Evolutionary conservation across 129 eudicot species (phyloP).

Genomic region (Silybum marianum): DNA sequence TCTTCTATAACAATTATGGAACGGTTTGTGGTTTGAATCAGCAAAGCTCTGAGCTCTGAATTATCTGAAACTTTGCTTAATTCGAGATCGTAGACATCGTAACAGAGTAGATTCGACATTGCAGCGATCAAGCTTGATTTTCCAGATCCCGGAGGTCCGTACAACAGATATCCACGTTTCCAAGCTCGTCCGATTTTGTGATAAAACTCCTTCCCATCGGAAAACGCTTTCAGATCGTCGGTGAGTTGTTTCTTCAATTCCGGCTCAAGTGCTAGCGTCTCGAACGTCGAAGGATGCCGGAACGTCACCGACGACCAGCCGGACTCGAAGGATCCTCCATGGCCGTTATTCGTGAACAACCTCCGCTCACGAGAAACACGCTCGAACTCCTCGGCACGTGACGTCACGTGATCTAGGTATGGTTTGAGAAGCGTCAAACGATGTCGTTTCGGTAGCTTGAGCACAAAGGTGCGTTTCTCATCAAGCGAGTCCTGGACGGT

Average conservation of each 20-base stretch:
- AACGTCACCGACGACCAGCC: conserved; percentile 55
- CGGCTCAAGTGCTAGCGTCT: conserved; percentile 45
- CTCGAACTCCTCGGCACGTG: conserved; percentile 44
- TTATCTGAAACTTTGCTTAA: conserved; percentile 44
- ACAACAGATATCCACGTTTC: conserved; percentile 48
- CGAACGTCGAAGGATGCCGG: conserved; percentile 54
- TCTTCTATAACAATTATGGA: conserved; percentile 49
- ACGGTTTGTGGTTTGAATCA: conserved; percentile 45
- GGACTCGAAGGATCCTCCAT: conserved; percentile 50
- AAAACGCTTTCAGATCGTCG: conserved; percentile 42
- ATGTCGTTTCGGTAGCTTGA: conserved; percentile 41
- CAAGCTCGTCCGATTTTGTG: conserved; percentile 53
- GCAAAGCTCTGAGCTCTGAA: conserved; percentile 48
- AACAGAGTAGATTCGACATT: conserved; percentile 39
- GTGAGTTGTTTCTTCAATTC: conserved; percentile 37
- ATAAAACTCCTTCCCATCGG: conserved; percentile 47
- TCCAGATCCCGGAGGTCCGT: conserved; percentile 51
- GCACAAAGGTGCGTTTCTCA: conserved; percentile 45
- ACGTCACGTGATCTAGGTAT: conserved; percentile 36
- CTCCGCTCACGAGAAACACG: conserved; percentile 45
- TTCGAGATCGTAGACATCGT: conserved; percentile 52
- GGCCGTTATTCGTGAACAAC: conserved; percentile 45
- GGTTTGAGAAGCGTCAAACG: conserved; percentile 20
- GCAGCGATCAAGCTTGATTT: conserved; percentile 54
- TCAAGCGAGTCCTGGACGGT: conserved; percentile 41